Base-by-base conservation (phyloP, 169 alveolate species). In the Babesia sp. region DNA sequence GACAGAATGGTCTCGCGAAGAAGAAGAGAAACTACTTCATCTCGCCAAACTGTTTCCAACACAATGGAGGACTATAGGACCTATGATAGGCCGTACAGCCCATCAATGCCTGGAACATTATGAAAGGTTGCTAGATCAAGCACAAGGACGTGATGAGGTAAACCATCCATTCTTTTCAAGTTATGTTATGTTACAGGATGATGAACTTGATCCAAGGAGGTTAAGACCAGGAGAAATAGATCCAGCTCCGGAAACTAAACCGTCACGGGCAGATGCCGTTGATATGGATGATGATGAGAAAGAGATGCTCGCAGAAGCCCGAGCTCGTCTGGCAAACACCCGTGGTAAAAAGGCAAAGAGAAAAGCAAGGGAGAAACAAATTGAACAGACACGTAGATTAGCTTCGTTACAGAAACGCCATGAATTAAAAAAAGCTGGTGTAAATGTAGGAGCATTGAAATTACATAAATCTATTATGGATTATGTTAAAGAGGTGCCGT, bases 21-120 rank as follows among this genome's bases (percentile, higher is more conserved):
- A 98, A 85, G 99, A 98, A 72, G 99, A 98, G 85, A 96, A 96
- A 82, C 94, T 98, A 41, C 95, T 98, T 58, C 99, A 98, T 80
- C 92, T 98, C 61, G 99, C 99, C 18, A 98, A 98, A 85, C 90
- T 98, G 68, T 97, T 98, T 86, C 99, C 99, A 12, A 93, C 98
- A 16, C 98, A 98, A 89, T 98, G 99, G 99, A 90, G 99, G 70
- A 98, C 99, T 12, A 98, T 98, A 20, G 99, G 99, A 1, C 99
- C 99, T 3, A 84, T 96, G 34, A 97, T 98, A 18, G 99, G 99
- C 20, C 86, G 99, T 54, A 98, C 99, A 29, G 99, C 99, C 7
- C 96, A 97, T 77, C 98, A 97, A 86, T 98, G 99, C 79, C 93
- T 98, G 58, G 99, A 97, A 74, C 99, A 97, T 88, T 98, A 98